A percentile compares a stretch with the other conserved stretches of the same genome.
phyloP scores from a whole-genome alignment of 2,329 filamentous ascomycete species.

The Tolypocladium tundrense region DNA sequence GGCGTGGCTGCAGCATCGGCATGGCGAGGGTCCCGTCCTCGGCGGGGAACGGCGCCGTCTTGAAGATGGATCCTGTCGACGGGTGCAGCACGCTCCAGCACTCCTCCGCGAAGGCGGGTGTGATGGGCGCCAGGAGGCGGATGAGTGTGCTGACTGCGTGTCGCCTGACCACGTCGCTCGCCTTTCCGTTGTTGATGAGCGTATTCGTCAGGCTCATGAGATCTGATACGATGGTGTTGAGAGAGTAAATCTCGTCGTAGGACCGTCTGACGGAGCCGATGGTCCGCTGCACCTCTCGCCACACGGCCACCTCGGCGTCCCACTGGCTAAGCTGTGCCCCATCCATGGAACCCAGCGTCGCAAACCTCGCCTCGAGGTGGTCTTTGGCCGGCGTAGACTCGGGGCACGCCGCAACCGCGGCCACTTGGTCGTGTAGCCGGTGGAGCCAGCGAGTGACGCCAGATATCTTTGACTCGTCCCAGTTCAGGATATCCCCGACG shows the following conservation, averaged over 20 bases:
- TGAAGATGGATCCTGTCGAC: slow-evolving; percentile 27
- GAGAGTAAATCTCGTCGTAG: slow-evolving; percentile 59
- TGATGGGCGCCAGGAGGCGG: slow-evolving; percentile 67
- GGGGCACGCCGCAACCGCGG: slow-evolving; percentile 9
- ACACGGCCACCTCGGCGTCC: slow-evolving; percentile 41
- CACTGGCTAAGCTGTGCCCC: slow-evolving; percentile 24
- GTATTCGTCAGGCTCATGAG: slow-evolving; percentile 73
- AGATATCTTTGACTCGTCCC: slow-evolving; percentile 74
- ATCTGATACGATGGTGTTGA: slow-evolving; percentile 78
- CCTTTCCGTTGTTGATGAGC: slow-evolving; percentile 35
- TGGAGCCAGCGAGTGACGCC: slow-evolving; percentile 75
- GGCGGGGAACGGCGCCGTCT: slow-evolving; percentile 47
- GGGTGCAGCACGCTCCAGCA: slow-evolving; percentile 56
- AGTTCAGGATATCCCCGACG: slow-evolving; percentile 73
- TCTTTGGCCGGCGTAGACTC: slow-evolving; percentile 13
- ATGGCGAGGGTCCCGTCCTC: slow-evolving; percentile 39
- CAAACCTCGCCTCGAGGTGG: slow-evolving; percentile 26
- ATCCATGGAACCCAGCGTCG: slow-evolving; percentile 18
- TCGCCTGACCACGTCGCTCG: slow-evolving; percentile 32
- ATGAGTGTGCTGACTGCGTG: slow-evolving; percentile 47
- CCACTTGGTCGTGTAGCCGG: slow-evolving; percentile 51
- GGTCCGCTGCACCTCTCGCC: slow-evolving; percentile 57
- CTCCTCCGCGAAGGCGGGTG: slow-evolving; percentile 73
- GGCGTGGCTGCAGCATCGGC: slow-evolving; percentile 37
- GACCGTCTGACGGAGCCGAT: slow-evolving; percentile 58